These are phyloP conservation scores for Peterozyma toletana DNA, from an alignment of 805 yeast genomes.

Conservation along the genomic window DNA sequence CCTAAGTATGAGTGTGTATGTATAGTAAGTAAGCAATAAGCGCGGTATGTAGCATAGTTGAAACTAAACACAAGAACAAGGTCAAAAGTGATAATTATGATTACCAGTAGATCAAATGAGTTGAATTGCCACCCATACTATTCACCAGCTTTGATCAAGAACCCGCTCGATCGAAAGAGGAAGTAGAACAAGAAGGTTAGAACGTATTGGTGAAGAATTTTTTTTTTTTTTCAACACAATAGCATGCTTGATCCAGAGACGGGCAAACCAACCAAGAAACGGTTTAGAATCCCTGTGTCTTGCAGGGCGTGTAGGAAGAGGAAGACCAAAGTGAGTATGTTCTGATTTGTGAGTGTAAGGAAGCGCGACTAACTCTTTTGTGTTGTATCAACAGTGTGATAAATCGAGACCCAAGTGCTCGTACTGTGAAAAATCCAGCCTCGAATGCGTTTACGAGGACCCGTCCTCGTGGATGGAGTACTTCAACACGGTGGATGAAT, in stretches of 20 bases:
- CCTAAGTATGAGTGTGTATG: no score
- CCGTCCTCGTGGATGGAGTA: constrained; percentile 8
- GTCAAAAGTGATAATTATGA: no score
- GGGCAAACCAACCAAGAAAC: not conserved
- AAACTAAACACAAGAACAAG: no score
- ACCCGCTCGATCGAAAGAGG: no score
- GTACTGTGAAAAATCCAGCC: constrained; percentile 20
- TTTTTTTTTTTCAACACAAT: no score
- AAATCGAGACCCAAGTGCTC: constrained; percentile 24
- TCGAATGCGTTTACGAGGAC: constrained; percentile 22
- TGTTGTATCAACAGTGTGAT: constrained; percentile 18
- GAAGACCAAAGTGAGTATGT: constrained; percentile 27
- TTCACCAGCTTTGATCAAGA: no score
- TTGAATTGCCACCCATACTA: no score
- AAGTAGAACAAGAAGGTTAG: no score
- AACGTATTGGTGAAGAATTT: no score
- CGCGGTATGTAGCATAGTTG: not conserved
- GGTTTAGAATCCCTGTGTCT: constrained; percentile 30
- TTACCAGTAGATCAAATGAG: no score
- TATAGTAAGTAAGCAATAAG: not conserved
- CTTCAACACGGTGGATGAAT: not conserved
- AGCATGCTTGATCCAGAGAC: not conserved
- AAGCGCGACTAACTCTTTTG: not conserved
- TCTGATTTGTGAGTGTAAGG: no score
- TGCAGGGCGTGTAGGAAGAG: constrained; percentile 40